Evolutionary conservation across 176 grass and related monocot genomes (phyloP).

Genomic region (Raddia distichophylla): DNA sequence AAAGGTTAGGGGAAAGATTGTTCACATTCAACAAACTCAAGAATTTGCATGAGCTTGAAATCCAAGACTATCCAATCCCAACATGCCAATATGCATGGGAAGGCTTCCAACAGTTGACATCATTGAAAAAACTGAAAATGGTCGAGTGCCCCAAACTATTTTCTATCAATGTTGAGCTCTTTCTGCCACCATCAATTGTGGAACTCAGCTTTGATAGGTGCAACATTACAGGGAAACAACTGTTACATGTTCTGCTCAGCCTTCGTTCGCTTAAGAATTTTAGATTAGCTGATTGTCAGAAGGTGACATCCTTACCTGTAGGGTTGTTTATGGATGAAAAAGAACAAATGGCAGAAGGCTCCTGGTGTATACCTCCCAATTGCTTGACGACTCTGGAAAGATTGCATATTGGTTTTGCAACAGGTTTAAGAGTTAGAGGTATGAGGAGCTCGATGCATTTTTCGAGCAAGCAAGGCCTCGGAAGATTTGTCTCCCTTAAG

Average conservation of each 20-base stretch:
- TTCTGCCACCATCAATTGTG: slow-evolving; percentile 26
- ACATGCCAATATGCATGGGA: background rate
- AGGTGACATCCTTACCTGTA: slow-evolving; percentile 8
- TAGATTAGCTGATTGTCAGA: background rate
- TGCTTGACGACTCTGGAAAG: background rate
- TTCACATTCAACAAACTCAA: background rate
- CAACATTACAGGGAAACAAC: background rate
- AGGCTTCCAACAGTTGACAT: background rate
- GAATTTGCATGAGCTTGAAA: slow-evolving; percentile 8
- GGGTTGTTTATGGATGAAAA: slow-evolving; percentile 8
- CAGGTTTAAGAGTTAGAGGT: too few species aligned
- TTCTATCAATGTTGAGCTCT: background rate
- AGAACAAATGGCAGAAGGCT: background rate
- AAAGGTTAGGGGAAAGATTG: background rate
- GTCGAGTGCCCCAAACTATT: background rate
- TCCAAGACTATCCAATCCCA: background rate
- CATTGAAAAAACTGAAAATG: slow-evolving; percentile 19
- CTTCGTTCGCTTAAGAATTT: background rate
- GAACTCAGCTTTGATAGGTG: background rate
- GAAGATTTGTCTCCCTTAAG: too few species aligned
- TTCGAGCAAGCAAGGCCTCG: background rate
- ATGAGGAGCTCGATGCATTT: background rate
- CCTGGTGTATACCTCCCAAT: background rate
- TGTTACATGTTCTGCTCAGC: background rate
- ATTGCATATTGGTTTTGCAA: background rate